Conservation (phyloP, 176 grass and related monocot species). For the Urochloa ruziziensis region DNA sequence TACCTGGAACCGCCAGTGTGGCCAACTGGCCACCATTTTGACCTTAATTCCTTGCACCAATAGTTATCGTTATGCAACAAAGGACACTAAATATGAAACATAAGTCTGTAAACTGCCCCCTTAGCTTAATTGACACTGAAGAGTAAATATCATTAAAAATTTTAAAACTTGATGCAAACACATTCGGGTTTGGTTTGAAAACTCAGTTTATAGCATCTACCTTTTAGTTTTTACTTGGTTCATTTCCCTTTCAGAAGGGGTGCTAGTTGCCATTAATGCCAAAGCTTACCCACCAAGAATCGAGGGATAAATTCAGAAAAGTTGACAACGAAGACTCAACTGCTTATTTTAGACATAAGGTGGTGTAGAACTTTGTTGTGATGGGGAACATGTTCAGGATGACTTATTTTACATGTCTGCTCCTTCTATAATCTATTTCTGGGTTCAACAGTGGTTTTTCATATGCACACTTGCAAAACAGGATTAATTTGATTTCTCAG, state of each 20-base stretch:
- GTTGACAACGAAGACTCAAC: neutral
- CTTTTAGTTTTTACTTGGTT: neutral
- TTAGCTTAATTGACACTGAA: neutral
- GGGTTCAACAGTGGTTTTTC: neutral
- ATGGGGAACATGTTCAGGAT: neutral
- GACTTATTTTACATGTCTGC: neutral
- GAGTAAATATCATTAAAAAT: neutral
- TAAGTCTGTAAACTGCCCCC: neutral
- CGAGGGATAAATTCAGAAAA: neutral
- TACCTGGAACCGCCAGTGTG: neutral
- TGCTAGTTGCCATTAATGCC: neutral
- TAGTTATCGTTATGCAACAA: neutral
- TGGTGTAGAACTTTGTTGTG: neutral
- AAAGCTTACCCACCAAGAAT: neutral
- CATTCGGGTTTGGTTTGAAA: neutral
- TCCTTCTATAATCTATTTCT: neutral
- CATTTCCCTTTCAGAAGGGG: neutral
- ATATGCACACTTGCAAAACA: neutral
- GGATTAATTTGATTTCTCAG: neutral
- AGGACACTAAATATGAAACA: neutral
- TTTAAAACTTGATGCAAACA: neutral
- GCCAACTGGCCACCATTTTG: neutral
- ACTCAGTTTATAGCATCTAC: neutral
- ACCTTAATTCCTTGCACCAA: neutral
- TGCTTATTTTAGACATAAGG: neutral